Evolutionary conservation across 2,329 filamentous ascomycete species (phyloP).

Genomic region (Talaromyces verruculosus): DNA sequence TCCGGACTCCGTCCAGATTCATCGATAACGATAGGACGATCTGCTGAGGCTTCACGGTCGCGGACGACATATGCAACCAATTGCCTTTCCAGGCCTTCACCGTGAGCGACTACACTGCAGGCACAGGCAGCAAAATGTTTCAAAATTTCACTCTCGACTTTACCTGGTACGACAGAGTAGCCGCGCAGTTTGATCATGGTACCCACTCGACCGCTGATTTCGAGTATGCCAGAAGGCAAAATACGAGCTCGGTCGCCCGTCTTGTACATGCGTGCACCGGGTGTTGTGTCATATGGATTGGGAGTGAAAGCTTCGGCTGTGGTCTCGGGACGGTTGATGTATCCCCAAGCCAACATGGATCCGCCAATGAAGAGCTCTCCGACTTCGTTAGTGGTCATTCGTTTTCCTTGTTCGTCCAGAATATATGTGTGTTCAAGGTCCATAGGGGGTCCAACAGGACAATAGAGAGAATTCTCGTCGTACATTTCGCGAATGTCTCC

Average conservation of each 20-base stretch:
- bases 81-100: constrained; percentile 72
- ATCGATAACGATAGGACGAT: constrained; percentile 66
- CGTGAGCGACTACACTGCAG: constrained; percentile 71
- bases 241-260: constrained; percentile 71
- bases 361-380: constrained; percentile 78
- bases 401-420: constrained; percentile 66
- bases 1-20: constrained; percentile 69
- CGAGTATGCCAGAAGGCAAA: constrained; percentile 65
- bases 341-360: constrained; percentile 70
- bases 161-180: constrained; percentile 74
- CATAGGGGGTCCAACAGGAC: constrained; percentile 70
- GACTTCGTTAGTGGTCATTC: constrained; percentile 60
- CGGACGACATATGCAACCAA: constrained; percentile 74
- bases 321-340: constrained; percentile 75
- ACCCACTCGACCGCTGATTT: constrained; percentile 74
- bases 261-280: constrained; percentile 69
- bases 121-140: constrained; percentile 68
- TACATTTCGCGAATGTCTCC: constrained; percentile 71
- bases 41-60: constrained; percentile 56
- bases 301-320: constrained; percentile 70
- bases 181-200: constrained; percentile 80
- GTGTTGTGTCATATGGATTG: constrained; percentile 61
- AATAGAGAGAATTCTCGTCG: constrained; percentile 64
- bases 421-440: constrained; percentile 70
- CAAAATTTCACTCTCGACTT: constrained; percentile 71